Base-by-base conservation (phyloP, 2,329 filamentous ascomycete genomes). In the Zalaria sp. region DNA sequence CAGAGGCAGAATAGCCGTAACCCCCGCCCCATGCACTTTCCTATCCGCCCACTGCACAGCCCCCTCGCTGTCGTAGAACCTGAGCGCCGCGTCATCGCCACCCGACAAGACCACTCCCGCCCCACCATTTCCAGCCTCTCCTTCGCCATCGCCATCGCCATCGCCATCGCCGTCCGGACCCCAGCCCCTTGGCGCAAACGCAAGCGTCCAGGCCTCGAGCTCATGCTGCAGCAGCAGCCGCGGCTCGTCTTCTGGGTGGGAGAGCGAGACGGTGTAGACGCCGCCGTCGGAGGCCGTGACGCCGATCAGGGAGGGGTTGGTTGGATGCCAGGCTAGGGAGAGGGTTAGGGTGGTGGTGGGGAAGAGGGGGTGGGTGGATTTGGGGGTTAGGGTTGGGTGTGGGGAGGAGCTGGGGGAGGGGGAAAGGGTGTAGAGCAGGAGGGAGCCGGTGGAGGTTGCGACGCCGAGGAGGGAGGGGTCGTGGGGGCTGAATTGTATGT, bases 1-100 rank as follows among this genome's bases (percentile, higher is more conserved):
- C 2, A 93, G 63, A 0, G 87, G 84, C 2, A 95, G 61, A 41
- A 96, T 91, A 2, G 85, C 77, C 0, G 88, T 94, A 1, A 96
- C 83, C 7, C 91, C 89, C 2, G 87, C 86, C n/a, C 69, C 68
- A 53, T 94, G 86, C 10, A 72, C 69, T 46, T 69, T 78, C 25
- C 65, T 62, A 50, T 78, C 73, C 40, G 61, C 61, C 64, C 64
- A 67, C 11, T 47, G 45, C 25, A 43, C 27, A 7, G 6, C 9
- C 5, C 34, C 10, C 7, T 40, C 25, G 8, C 10, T 27, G 58
- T 61, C 18, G 58, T 37, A 27, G 36, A 35, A 40, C 7, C 38
- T 25, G n/a, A 76, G 64, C 29, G 82, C 64, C 7, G 75, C 78
- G 56, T 91, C 84, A 53, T 93, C 85, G 26, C 84, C 83, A 6